Base-by-base conservation (phyloP, 228 moss, liverwort and hornwort species). In the Sphagnum magellanicum region DNA sequence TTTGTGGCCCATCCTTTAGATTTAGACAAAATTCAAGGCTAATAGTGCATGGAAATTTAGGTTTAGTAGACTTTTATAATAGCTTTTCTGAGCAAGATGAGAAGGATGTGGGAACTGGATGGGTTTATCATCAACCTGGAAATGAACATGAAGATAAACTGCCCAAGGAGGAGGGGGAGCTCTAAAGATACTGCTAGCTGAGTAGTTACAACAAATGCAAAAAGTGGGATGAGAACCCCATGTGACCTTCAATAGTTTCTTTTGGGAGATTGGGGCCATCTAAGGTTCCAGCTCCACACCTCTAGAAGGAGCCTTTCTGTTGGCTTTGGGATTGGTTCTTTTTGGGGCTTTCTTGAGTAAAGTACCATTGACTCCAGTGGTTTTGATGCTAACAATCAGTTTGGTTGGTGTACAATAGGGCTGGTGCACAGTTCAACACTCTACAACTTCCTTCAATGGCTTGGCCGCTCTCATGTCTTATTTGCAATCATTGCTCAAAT, bases 401-500 rank as follows among this genome's bases (percentile, higher is more conserved):
- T 53, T 32, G 48, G 16, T 17, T 59, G 32, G 2, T 32, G 32
- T 32, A 32, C 32, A 32, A 32, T 77, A 93, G 96, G 96, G 70
- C 73, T 96, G 83, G 92, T 92, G 49, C 91, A 88, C 63, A 86
- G 93, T 60, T 76, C 84, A 63, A 75, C 81, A 50, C 68, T 86
- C 48, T 92, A 78, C 63, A 73, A 86, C 49, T 79, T 92, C 51
- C 82, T 96, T 91, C 96, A 96, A 80, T 96, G 96, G 96, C 80
- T 84, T 60, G 96, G 96, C 65, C 84, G 96, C 61, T 82, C 82
- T 63, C 89, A 96, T 80, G 89, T 96, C 48, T 77, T 92, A n/a
- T 65, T 91, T 60, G 93, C 88, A 10, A 68, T 97, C 55, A 85
- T 97, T 73, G 84, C 80, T 65, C 74, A 76, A 32, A 69, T 97